Evolutionary conservation across 257 asterid genomes (phyloP).

Genomic region (Rhazya stricta): DNA sequence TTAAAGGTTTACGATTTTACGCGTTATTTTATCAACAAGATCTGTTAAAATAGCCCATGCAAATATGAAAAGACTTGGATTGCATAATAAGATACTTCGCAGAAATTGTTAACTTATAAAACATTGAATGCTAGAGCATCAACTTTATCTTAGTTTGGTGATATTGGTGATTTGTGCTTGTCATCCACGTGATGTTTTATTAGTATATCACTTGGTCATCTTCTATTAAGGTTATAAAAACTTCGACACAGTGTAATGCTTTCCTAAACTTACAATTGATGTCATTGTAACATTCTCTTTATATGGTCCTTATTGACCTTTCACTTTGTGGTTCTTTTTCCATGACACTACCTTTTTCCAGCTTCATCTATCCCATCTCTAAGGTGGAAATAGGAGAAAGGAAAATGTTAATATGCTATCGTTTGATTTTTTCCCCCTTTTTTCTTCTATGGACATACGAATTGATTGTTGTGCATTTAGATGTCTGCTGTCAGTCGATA

Average conservation of each 20-base stretch:
- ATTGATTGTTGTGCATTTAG: background rate
- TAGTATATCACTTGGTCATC: background rate
- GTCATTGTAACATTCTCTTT: background rate
- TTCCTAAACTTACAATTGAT: background rate
- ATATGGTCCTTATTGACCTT: background rate
- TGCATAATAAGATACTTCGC: background rate
- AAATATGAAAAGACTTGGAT: background rate
- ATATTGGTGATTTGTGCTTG: background rate
- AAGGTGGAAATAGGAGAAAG: background rate
- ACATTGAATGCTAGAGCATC: background rate
- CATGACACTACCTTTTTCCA: background rate
- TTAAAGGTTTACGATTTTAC: too few relatives aligned
- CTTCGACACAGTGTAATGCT: background rate
- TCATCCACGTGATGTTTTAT: background rate
- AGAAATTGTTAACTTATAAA: background rate
- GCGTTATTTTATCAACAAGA: too few relatives aligned
- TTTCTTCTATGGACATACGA: background rate
- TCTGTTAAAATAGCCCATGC: background rate
- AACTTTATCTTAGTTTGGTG: background rate
- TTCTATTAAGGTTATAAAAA: background rate
- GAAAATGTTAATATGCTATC: too few relatives aligned
- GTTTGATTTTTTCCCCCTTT: too few relatives aligned
- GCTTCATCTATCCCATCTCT: background rate
- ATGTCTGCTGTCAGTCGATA: background rate
- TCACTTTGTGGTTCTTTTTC: background rate